phyloP scores from a whole-genome alignment of 2,329 filamentous ascomycete genomes.

The Hypoxylon sp. region DNA sequence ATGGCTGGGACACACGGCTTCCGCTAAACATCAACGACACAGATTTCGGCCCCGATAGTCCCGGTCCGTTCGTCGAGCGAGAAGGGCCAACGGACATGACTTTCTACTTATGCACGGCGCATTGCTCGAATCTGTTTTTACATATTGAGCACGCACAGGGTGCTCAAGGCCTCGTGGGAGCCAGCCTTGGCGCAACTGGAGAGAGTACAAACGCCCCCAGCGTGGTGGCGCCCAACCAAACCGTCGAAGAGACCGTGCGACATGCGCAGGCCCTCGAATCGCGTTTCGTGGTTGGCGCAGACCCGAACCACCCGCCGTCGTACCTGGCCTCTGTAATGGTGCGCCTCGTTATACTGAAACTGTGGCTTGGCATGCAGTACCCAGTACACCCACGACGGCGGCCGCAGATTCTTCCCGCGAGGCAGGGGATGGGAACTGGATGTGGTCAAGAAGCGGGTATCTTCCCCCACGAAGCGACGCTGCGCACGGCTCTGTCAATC shows the following conservation, averaged over 20 bases:
- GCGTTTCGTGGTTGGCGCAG: conserved; percentile 57
- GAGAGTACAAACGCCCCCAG: background rate
- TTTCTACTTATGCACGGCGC: conserved; percentile 59
- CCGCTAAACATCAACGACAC: conserved; percentile 69
- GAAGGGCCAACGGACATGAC: conserved; percentile 60
- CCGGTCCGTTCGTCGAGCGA: conserved; percentile 55
- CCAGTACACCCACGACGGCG: conserved; percentile 56
- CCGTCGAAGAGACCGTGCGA: conserved; percentile 59
- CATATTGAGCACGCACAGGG: conserved; percentile 56
- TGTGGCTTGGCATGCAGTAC: conserved; percentile 64
- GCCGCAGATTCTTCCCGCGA: background rate
- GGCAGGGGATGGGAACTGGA: background rate
- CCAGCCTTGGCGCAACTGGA: background rate
- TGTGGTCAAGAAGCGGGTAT: conserved; percentile 10
- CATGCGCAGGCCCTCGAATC: conserved; percentile 59
- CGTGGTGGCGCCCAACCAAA: conserved; percentile 39
- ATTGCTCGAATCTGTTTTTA: conserved; percentile 59
- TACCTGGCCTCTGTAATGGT: conserved; percentile 59
- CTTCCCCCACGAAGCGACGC: conserved; percentile 60
- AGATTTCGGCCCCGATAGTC: conserved; percentile 61
- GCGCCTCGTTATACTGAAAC: conserved; percentile 62
- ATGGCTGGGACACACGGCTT: conserved; percentile 63
- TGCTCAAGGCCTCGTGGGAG: conserved; percentile 42
- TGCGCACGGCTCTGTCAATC: conserved; percentile 63
- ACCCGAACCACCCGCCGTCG: conserved; percentile 55